A percentile compares a stretch with the other conserved stretches of the same genome.
Conservation (phyloP, 345 rosid genomes). For the Eucalyptus regnans region DNA sequence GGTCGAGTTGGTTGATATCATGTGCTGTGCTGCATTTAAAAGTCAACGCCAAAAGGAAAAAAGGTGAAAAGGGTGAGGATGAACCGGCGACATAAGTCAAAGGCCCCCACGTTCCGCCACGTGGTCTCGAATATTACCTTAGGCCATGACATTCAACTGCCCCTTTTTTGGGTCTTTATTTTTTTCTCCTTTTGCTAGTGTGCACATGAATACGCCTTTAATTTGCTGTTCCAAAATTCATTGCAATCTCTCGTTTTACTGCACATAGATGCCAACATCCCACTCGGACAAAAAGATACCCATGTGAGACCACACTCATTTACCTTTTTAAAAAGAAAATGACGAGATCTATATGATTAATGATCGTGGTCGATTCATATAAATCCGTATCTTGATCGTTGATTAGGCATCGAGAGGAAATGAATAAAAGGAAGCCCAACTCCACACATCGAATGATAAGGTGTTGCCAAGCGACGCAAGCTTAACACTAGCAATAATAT, state of each 20-base stretch:
- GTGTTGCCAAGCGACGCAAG: rapidly evolving
- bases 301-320: not conserved
- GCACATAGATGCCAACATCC: not conserved
- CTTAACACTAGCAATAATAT: not conserved
- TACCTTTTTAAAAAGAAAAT: too few species aligned
- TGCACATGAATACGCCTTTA: not conserved
- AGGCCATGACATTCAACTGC: not conserved
- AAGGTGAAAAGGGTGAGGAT: not conserved
- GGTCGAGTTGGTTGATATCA: not conserved
- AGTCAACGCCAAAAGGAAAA: not conserved
- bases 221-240: not conserved
- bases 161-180: not conserved
- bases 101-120: not conserved
- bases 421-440: not conserved
- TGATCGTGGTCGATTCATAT: not conserved
- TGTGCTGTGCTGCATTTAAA: not conserved
- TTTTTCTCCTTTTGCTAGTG: not conserved
- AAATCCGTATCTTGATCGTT: not conserved
- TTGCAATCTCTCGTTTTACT: not conserved
- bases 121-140: not conserved
- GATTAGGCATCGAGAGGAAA: not conserved
- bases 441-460: rapidly evolving
- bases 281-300: not conserved
- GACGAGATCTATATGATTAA: not conserved
- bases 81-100: not conserved